Conservation (phyloP, 2,329 filamentous ascomycete genomes). For the Myriangium duriaei region DNA sequence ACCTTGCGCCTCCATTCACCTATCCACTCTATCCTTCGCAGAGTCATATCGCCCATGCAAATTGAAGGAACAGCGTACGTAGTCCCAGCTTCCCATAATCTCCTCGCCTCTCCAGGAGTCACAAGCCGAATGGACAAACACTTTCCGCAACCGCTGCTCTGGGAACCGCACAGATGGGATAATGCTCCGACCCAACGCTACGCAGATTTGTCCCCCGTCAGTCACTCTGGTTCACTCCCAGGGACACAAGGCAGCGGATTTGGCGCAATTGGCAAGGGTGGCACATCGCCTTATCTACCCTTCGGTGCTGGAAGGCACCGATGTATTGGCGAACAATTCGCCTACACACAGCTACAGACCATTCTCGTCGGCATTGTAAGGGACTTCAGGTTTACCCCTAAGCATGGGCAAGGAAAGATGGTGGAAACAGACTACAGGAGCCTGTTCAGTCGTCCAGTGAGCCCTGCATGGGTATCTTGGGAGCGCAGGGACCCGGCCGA, state of each 20-base stretch:
- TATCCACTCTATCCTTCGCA: constrained; percentile 89
- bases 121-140: constrained; percentile 57
- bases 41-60: constrained; percentile 77
- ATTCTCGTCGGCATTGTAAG: constrained; percentile 68
- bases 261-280: constrained; percentile 82
- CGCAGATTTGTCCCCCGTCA: constrained; percentile 18
- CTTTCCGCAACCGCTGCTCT: constrained; percentile 71
- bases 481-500: constrained; percentile 42
- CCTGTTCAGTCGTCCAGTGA: constrained; percentile 34
- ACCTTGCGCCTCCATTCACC: constrained; percentile 82
- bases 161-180: constrained; percentile 90
- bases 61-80: constrained; percentile 72
- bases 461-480: constrained; percentile 52
- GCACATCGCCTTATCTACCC: constrained; percentile 78
- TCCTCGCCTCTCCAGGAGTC: constrained; percentile 77
- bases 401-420: constrained; percentile 56
- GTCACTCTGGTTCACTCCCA: constrained; percentile 34
- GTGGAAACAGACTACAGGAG: constrained; percentile 56
- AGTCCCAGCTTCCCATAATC: constrained; percentile 65
- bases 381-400: constrained; percentile 65
- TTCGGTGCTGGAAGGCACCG: constrained; percentile 88
- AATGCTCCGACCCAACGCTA: constrained; percentile 25
- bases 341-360: constrained; percentile 80
- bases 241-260: constrained; percentile 88
- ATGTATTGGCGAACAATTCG: constrained; percentile 95